Evolutionary conservation across 345 rosid genomes (phyloP), one percentile per base, ranked within the genome.

Genomic region (Lepidium didymum): DNA sequence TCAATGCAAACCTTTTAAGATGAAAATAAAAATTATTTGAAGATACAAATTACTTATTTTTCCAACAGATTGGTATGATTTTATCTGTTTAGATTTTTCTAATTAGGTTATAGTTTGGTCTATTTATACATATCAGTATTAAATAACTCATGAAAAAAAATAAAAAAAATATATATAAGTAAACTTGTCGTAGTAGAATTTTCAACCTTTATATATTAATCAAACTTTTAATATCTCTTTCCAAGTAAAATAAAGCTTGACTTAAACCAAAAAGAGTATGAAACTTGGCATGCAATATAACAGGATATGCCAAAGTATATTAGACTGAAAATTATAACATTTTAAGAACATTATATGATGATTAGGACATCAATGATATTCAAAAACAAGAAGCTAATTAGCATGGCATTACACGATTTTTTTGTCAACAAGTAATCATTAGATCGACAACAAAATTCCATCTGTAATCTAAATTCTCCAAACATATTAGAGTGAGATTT

Each of bases 181-280:
- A 29, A 38, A 50, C 61, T 70, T 70, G 74, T 6, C 67, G 74
- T 69, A 19, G 43, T 31, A 23, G 54, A 61, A 51, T 70, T 70
- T 19, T 11, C 44, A 41, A 51, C 60, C 59, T 59, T 58, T 49
- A 60, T 29, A 18, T 13, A 56, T 67, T 11, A 3, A 37, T 49
- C 42, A 4, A n/a, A 59, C 42, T 58, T 45, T 56, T 57, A 11
- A 27, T 52, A 51, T 56, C 16, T 25, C 44, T 68, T 68, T 68
- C 13, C 37, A 56, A 34, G 27, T 52, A 56, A 34, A 68, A 46
- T 19, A 34, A 45, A 57, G 57, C 49, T 57, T 25, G 31, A 37
- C 47, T 21, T 21, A 13, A 21, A 38, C 46, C 43, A 52, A 54
- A 54, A 10, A 36, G 23, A 3, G 3, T 25, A 16, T 10, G 36